These are phyloP conservation scores for Pleomassaria siparia DNA, from an alignment of 2,329 filamentous ascomycete species.

Conservation along the genomic window DNA sequence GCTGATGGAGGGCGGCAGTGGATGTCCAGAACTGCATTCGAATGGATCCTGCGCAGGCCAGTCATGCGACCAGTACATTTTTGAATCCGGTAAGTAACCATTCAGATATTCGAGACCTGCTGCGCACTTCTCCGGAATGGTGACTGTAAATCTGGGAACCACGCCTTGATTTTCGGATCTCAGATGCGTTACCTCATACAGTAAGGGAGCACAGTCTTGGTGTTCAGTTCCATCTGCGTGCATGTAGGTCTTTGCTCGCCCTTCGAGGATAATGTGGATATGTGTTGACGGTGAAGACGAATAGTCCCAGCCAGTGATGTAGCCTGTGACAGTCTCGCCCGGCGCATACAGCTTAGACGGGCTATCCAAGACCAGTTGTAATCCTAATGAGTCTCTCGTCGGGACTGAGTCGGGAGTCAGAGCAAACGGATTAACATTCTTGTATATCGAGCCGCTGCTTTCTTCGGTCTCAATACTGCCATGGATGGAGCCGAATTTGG, in stretches of 20 bases:
- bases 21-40: constrained; percentile 11
- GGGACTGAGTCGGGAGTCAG: neutral
- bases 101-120: constrained; percentile 2
- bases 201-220: constrained; percentile 10
- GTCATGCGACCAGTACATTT: constrained; percentile 10
- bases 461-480: constrained; percentile 5
- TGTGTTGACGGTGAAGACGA: constrained; percentile 1
- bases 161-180: neutral
- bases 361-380: constrained; percentile 15
- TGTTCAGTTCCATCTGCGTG: constrained; percentile 2
- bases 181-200: constrained; percentile 11
- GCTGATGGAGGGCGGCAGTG: constrained; percentile 15
- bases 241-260: constrained; percentile 10
- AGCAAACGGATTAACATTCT: constrained; percentile 1
- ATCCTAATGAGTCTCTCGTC: neutral
- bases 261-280: constrained; percentile 16
- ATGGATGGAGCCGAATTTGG: constrained; percentile 17
- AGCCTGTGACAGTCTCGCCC: constrained; percentile 14
- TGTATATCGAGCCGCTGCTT: constrained; percentile 9
- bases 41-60: constrained; percentile 13
- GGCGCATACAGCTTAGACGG: constrained; percentile 13
- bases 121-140: constrained; percentile 6
- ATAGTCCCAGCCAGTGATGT: constrained; percentile 12
- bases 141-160: constrained; percentile 13
- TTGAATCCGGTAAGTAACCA: neutral